Base-by-base conservation (phyloP, 371 early-diverging fungal species). In the Rhizopus microsporus region DNA sequence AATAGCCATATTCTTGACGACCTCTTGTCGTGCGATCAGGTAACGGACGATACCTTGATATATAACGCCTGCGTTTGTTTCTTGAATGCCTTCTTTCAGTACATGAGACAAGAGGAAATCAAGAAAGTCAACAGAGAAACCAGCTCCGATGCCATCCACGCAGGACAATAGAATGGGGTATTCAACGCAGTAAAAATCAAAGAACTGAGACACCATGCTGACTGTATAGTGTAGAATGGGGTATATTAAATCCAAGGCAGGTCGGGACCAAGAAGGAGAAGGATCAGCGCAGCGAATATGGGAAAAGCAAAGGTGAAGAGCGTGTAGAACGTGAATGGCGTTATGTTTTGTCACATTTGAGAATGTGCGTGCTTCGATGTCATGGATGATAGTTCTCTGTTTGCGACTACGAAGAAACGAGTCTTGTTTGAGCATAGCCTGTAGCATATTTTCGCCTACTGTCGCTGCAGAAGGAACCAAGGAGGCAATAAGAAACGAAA, bases 21-120 rank as follows among this genome's bases (percentile, higher is more conserved):
- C 62, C 46, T 76, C 77, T 39, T 80, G 75, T 17, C 80, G 69
- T 3, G 73, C 77, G 7, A 72, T 54, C 40, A 80, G 48, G 52
- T 80, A 75, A 3, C 77, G 65, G 0, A 74, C 69, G 56, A 80
- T 76, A 38, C 71, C 75, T 51, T 77, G 80, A 46, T 80, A 80
- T n/a, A 80, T 63, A 3, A 59, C 52, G 10, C 69, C 71, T 4
- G 77, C 80, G 49, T 76, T 80, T 10, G 37, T 7, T 16, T 69
- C 66, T 8, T 61, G 50, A 29, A 80, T 71, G 2, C 75, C 71
- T 50, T 80, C 69, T 31, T 65, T 59, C 38, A 80, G 34, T 3
- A 78, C 69, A 34, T 71, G 62, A 3, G 58, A 63, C 30, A 80
- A 46, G 4, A 76, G 51, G 45, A 80, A 80, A 3, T 72, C 77